phyloP scores from a whole-genome alignment of 805 yeast genomes.

The Suhomyces sp. region DNA sequence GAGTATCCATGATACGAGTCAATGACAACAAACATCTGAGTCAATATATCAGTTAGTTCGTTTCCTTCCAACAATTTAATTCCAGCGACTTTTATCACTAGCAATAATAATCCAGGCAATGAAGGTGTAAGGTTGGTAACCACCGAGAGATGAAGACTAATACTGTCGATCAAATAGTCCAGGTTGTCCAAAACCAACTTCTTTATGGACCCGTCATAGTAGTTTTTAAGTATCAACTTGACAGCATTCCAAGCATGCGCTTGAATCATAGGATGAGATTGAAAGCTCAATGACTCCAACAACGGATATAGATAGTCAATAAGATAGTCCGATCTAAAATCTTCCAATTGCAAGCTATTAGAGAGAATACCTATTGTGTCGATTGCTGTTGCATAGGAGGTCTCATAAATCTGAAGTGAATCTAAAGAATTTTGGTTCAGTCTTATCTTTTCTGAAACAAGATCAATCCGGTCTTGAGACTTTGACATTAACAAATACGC shows the following conservation, averaged over 20 bases:
- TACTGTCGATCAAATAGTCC: slow-evolving; percentile 77
- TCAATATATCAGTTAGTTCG: slow-evolving; percentile 70
- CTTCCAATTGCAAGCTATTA: slow-evolving; percentile 19
- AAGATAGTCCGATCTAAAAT: slow-evolving; percentile 49
- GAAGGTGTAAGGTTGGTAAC: slow-evolving; percentile 69
- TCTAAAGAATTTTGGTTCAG: slow-evolving; percentile 4
- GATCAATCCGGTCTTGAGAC: slow-evolving; percentile 44
- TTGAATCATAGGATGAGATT: slow-evolving; percentile 42
- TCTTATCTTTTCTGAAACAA: slow-evolving; percentile 16
- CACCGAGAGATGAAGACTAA: slow-evolving; percentile 67
- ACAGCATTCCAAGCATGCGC: slow-evolving; percentile 57
- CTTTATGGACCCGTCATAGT: slow-evolving; percentile 52
- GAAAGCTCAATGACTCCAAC: slow-evolving; percentile 65
- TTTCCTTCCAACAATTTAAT: slow-evolving; percentile 49
- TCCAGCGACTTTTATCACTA: slow-evolving; percentile 71
- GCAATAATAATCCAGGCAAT: slow-evolving; percentile 64
- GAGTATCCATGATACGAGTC: slow-evolving; percentile 86
- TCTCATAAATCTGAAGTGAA: slow-evolving; percentile 15
- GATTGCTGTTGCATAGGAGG: slow-evolving; percentile 40
- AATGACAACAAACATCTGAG: slow-evolving; percentile 69
- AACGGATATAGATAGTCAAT: slow-evolving; percentile 72
- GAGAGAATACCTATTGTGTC: slow-evolving; percentile 41
- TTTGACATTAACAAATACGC: slow-evolving; percentile 29
- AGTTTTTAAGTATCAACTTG: slow-evolving; percentile 44
- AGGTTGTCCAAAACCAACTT: slow-evolving; percentile 60